Evolutionary conservation across 495 filamentous ascomycete species (phyloP).

Genomic region (Hypoxylon fragiforme): DNA sequence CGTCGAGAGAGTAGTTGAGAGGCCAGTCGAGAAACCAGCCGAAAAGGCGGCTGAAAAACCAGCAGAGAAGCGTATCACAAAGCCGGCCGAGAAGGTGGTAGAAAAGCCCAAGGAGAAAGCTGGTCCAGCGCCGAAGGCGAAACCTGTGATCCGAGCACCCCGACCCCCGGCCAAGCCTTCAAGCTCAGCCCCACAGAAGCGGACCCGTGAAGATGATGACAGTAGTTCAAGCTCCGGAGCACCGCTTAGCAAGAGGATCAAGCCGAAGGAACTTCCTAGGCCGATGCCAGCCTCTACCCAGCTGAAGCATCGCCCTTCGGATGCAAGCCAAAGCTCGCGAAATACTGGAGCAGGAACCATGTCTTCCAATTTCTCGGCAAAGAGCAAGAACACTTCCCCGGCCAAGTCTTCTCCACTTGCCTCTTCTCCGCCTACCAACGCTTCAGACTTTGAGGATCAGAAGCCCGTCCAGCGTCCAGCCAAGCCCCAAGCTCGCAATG

Average conservation of each 20-base stretch:
- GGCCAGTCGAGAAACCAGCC: constrained; percentile 30
- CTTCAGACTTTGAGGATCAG: constrained; percentile 61
- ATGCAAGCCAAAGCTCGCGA: constrained; percentile 52
- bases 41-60: constrained; percentile 40
- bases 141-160: constrained; percentile 33
- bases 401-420: constrained; percentile 75
- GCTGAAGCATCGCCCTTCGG: constrained; percentile 46
- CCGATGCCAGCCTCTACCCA: constrained; percentile 20
- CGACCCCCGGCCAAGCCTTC: constrained; percentile 35
- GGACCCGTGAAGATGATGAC: constrained; percentile 50
- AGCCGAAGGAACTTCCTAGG: constrained; percentile 41
- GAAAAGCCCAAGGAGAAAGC: constrained; percentile 42
- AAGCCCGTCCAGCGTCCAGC: constrained; percentile 38
- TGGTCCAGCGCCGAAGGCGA: constrained; percentile 33
- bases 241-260: constrained; percentile 55
- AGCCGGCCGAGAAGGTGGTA: constrained; percentile 37
- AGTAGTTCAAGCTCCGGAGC: constrained; percentile 56
- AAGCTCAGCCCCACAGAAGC: constrained; percentile 42
- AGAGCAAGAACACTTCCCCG: constrained; percentile 59
- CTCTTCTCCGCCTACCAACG: constrained; percentile 75
- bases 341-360: constrained; percentile 29
- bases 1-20: constrained; percentile 39
- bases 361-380: constrained; percentile 40
- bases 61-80: constrained; percentile 29
- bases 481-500: constrained; percentile 31